A percentile compares a stretch with the other conserved stretches of the same genome.
Conservation (phyloP, 768 basidiomycete genomes). For the Lepiota venenata region DNA sequence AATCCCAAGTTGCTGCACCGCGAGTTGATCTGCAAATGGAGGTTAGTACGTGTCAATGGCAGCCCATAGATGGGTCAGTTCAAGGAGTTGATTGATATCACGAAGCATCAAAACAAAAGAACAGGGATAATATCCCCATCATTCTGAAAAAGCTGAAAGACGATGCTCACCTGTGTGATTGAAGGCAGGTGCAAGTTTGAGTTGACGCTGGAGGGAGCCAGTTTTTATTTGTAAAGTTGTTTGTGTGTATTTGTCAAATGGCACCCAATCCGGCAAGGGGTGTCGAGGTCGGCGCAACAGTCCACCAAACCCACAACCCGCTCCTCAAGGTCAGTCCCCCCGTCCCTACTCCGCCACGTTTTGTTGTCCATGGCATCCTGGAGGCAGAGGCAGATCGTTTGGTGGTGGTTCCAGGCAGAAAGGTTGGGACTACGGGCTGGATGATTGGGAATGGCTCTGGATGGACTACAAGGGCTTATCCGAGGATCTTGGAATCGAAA, state of each 20-base stretch:
- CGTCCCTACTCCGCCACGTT: conserved; percentile 15
- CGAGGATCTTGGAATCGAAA: conserved; percentile 12
- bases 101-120: conserved; percentile 67
- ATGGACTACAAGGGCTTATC: conserved; percentile 37
- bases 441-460: conserved; percentile 37
- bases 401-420: conserved; percentile 18
- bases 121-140: conserved; percentile 52
- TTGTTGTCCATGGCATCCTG: conserved; percentile 11
- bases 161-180: conserved; percentile 25
- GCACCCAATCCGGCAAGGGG: conserved; percentile 21
- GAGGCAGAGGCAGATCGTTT: not conserved
- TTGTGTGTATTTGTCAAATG: conserved; percentile 28
- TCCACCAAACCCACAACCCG: conserved; percentile 40
- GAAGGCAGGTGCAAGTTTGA: conserved; percentile 1
- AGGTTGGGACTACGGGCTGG: conserved; percentile 32
- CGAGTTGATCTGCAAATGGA: not conserved
- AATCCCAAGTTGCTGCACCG: not conserved
- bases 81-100: conserved; percentile 50
- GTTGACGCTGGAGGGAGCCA: conserved; percentile 35
- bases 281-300: conserved; percentile 24
- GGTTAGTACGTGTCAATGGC: not conserved
- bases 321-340: conserved; percentile 67
- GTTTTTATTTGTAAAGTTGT: conserved; percentile 15
- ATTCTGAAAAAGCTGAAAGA: conserved; percentile 22
- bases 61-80: conserved; percentile 33